Conservation (phyloP, 164 flowering plant genomes). For the Magnolia officinalis region DNA sequence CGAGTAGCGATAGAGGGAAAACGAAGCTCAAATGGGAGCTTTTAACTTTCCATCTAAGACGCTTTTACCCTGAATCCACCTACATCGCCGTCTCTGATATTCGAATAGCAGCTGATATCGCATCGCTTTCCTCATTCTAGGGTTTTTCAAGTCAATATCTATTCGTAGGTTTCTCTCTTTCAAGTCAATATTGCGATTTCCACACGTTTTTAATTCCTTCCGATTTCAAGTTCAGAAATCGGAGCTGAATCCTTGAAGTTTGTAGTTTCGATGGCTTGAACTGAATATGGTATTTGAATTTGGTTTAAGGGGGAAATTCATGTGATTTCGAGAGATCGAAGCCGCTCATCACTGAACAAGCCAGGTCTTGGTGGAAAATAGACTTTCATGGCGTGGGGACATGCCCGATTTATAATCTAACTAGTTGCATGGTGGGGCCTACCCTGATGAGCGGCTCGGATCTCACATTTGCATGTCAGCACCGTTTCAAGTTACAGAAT, state of each 20-base stretch:
- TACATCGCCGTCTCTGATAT: too few species aligned
- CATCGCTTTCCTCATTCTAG: too few species aligned
- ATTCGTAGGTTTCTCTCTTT: background rate
- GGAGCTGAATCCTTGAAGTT: background rate
- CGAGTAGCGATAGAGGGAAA: too few species aligned
- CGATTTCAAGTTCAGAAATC: background rate
- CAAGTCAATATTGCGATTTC: background rate
- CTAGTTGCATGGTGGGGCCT: background rate
- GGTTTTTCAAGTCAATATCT: too few species aligned
- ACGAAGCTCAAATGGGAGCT: too few species aligned
- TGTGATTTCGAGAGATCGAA: background rate
- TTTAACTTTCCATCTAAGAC: too few species aligned
- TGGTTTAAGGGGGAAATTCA: background rate
- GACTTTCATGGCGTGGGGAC: background rate
- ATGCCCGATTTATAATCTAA: too few species aligned
- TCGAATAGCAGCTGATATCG: too few species aligned
- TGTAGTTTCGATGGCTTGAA: background rate
- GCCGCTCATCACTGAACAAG: background rate
- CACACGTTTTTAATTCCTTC: background rate
- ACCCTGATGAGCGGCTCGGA: background rate
- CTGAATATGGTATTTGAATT: too few species aligned
- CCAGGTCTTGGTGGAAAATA: background rate
- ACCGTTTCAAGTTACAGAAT: too few species aligned
- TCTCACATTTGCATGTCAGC: background rate
- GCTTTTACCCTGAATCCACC: too few species aligned